phyloP scores from a whole-genome alignment of 139 green algal species.

The Diplosphaera chodatii region DNA sequence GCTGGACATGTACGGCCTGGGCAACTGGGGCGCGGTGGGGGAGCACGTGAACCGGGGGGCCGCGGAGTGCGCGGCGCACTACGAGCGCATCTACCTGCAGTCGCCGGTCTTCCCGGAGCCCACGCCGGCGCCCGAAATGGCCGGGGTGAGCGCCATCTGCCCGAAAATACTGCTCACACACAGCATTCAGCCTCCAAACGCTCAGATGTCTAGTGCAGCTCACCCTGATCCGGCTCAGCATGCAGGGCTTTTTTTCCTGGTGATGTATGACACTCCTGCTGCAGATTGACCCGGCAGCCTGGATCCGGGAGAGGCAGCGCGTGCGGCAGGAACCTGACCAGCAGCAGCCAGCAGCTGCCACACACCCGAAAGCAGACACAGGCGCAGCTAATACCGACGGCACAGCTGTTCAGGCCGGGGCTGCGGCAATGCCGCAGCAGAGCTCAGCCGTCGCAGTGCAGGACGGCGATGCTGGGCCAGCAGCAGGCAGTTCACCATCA shows the following conservation, averaged over 20 bases:
- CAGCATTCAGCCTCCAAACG: no score
- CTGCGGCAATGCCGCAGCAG: no score
- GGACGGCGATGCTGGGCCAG: no score
- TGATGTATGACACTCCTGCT: background rate
- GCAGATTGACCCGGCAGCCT: background rate
- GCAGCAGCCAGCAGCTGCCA: background rate
- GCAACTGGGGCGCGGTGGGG: slow-evolving; percentile 86
- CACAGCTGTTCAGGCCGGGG: no score
- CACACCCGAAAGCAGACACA: no score
- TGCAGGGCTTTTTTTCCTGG: no score
- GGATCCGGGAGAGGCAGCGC: background rate
- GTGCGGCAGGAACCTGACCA: background rate
- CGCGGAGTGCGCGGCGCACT: slow-evolving; percentile 55
- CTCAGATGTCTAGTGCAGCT: no score
- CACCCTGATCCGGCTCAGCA: no score
- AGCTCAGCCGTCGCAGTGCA: no score
- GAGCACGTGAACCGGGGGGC: slow-evolving; percentile 73
- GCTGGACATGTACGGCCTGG: slow-evolving; percentile 80
- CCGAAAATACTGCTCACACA: no score
- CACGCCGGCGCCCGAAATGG: slow-evolving; percentile 46
- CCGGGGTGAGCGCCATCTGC: slow-evolving; percentile 9
- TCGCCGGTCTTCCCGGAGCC: slow-evolving; percentile 57
- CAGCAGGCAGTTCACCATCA: no score
- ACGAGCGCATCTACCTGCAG: slow-evolving; percentile 75
- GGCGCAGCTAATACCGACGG: no score